Percentiles rank a stretch among this genome's conserved stretches.
phyloP scores from a whole-genome alignment of 805 yeast species.

The Candida rishiriensis region DNA sequence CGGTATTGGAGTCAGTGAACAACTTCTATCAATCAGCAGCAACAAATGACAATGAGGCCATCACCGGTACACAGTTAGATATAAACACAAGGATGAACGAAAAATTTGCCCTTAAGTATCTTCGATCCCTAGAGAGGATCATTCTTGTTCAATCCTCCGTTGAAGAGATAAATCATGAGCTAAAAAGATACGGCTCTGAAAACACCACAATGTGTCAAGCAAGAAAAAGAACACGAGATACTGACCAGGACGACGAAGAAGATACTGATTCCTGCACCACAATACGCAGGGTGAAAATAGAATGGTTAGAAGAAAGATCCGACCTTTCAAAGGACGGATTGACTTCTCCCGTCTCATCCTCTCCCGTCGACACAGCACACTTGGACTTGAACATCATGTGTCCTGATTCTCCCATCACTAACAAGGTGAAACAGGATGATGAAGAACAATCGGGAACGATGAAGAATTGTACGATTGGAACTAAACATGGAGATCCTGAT shows the following conservation, averaged over 20 bases:
- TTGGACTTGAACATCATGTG: too few species aligned
- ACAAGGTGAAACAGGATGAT: not conserved
- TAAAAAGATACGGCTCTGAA: conserved; percentile 14
- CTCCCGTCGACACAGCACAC: too few species aligned
- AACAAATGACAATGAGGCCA: not conserved
- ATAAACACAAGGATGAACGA: conserved; percentile 5
- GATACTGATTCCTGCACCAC: conserved; percentile 1
- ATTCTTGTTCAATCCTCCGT: conserved; percentile 22
- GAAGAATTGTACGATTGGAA: too few species aligned
- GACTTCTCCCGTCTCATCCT: too few species aligned
- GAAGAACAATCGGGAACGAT: not conserved
- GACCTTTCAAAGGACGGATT: conserved; percentile 2
- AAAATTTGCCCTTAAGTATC: conserved; percentile 20
- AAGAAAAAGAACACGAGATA: not conserved
- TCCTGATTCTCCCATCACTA: too few species aligned
- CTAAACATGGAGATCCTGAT: not conserved
- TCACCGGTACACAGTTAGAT: not conserved
- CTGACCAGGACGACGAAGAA: not conserved
- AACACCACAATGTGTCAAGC: conserved; percentile 7
- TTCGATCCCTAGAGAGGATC: conserved; percentile 21
- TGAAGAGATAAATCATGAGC: conserved; percentile 15
- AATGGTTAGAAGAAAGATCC: conserved; percentile 11
- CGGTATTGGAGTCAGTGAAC: conserved; percentile 9
- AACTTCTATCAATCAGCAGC: conserved; percentile 11
- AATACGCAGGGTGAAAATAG: conserved; percentile 17